Conservation (phyloP, 1,284 basidiomycete genomes). For the Ustilago xerochloae region DNA sequence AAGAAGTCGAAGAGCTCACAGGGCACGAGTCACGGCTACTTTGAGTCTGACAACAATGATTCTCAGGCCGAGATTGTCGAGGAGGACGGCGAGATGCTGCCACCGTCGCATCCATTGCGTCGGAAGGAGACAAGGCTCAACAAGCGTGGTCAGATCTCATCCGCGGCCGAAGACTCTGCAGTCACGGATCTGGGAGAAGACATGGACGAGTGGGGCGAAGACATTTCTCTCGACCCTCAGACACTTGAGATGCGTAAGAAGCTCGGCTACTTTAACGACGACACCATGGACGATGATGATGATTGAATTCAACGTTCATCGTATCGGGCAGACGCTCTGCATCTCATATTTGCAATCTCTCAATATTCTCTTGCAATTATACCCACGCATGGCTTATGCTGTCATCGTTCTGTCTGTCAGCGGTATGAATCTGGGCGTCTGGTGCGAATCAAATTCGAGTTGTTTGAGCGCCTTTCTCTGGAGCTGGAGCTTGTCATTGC, state of each 20-base stretch:
- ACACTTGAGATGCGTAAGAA: slow-evolving; percentile 29
- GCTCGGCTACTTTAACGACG: slow-evolving; percentile 33
- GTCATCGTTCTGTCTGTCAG: background rate
- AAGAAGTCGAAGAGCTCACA: slow-evolving; percentile 20
- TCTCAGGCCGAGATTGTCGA: slow-evolving; percentile 37
- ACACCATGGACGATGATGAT: slow-evolving; percentile 29
- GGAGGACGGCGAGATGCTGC: slow-evolving; percentile 40
- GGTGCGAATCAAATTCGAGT: no score
- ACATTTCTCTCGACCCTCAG: slow-evolving; percentile 13
- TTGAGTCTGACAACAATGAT: slow-evolving; percentile 35
- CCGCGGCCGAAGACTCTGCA: slow-evolving; percentile 31
- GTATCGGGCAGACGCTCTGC: no score
- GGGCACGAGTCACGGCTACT: slow-evolving; percentile 17
- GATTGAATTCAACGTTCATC: no score
- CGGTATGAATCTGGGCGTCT: no score
- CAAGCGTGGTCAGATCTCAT: slow-evolving; percentile 21
- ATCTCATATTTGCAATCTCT: no score
- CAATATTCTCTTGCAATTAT: slow-evolving; percentile 1
- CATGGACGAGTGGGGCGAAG: slow-evolving; percentile 37
- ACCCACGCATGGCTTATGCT: slow-evolving; percentile 1
- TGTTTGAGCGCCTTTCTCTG: background rate
- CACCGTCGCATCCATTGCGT: slow-evolving; percentile 40
- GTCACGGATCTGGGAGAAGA: slow-evolving; percentile 43
- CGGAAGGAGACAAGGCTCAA: slow-evolving; percentile 32
- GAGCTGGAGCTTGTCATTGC: background rate